These are phyloP conservation scores for Stropharia rugosoannulata DNA, from an alignment of 768 basidiomycete genomes.

Conservation along the genomic window DNA sequence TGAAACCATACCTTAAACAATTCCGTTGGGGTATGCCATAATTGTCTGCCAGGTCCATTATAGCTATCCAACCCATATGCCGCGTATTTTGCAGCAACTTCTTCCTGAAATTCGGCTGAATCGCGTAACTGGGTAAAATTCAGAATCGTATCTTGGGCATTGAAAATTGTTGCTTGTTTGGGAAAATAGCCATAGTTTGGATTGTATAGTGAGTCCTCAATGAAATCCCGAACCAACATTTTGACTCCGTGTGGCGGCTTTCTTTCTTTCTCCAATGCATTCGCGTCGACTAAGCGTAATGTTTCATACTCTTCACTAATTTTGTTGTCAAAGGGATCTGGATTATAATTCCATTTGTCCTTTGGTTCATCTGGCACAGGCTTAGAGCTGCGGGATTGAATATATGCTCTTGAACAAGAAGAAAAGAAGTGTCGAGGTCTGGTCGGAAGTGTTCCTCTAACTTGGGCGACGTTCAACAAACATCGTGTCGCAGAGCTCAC, in stretches of 20 bases:
- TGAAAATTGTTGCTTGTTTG: constrained; percentile 89
- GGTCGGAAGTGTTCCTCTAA: constrained; percentile 5
- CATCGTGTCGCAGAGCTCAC: constrained; percentile 30
- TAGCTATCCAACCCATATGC: constrained; percentile 61
- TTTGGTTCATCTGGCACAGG: constrained; percentile 24
- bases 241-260: constrained; percentile 78
- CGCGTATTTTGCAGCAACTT: constrained; percentile 75
- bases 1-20: constrained; percentile 76
- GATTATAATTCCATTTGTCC: constrained; percentile 83
- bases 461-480: constrained; percentile 22
- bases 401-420: constrained; percentile 14
- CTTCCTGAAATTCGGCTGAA: constrained; percentile 75
- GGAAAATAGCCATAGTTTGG: constrained; percentile 98
- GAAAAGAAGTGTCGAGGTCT: constrained; percentile 21
- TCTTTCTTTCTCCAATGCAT: constrained; percentile 53
- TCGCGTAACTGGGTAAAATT: constrained; percentile 70
- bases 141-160: constrained; percentile 55
- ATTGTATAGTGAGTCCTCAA: constrained; percentile 96
- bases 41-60: constrained; percentile 78
- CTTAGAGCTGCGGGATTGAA: constrained; percentile 10
- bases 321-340: constrained; percentile 54
- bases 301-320: constrained; percentile 39
- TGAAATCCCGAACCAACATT: constrained; percentile 95
- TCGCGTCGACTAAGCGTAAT: constrained; percentile 64
- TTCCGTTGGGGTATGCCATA: constrained; percentile 99